Conservation (phyloP, 768 basidiomycete genomes). For the Gautieria morchelliformis region DNA sequence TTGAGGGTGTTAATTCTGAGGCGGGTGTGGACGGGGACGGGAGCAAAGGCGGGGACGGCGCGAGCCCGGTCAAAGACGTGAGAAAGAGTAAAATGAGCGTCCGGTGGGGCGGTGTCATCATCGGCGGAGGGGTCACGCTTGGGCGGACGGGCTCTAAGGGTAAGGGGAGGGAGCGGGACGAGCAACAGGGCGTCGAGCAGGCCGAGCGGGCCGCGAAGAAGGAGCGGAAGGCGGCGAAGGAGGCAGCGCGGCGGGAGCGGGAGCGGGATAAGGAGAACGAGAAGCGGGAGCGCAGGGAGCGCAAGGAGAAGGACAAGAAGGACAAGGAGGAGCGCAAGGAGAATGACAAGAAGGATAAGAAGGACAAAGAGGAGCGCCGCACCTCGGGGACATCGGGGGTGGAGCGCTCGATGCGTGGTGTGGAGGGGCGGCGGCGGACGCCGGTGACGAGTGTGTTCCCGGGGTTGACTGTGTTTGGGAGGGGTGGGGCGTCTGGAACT, state of each 20-base stretch:
- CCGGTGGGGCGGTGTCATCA: too few relatives aligned
- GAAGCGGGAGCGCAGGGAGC: neutral
- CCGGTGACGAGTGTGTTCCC: slow-evolving; percentile 55
- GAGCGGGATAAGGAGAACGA: neutral
- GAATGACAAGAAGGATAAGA: slow-evolving; percentile 13
- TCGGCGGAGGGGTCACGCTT: too few relatives aligned
- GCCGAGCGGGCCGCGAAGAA: slow-evolving; percentile 16
- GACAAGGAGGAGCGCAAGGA: slow-evolving; percentile 17
- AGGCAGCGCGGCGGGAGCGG: slow-evolving; percentile 12
- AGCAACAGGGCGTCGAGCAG: too few relatives aligned
- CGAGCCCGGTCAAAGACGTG: too few relatives aligned
- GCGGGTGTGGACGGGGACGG: too few relatives aligned
- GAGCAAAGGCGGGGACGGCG: too few relatives aligned
- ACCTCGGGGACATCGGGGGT: neutral
- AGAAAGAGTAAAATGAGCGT: too few relatives aligned
- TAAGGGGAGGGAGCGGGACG: too few relatives aligned
- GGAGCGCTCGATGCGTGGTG: neutral
- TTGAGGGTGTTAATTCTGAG: slow-evolving; percentile 30
- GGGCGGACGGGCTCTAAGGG: too few relatives aligned
- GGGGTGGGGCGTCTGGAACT: neutral
- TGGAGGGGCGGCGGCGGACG: slow-evolving; percentile 45
- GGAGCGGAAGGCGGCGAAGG: slow-evolving; percentile 39
- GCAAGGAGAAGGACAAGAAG: slow-evolving; percentile 14
- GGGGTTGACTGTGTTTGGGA: slow-evolving; percentile 15
- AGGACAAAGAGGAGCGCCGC: slow-evolving; percentile 17